Evolutionary conservation across 805 yeast genomes (phyloP), one percentile per base, ranked within the genome.

Genomic region (Monosporozyma aquatica): DNA sequence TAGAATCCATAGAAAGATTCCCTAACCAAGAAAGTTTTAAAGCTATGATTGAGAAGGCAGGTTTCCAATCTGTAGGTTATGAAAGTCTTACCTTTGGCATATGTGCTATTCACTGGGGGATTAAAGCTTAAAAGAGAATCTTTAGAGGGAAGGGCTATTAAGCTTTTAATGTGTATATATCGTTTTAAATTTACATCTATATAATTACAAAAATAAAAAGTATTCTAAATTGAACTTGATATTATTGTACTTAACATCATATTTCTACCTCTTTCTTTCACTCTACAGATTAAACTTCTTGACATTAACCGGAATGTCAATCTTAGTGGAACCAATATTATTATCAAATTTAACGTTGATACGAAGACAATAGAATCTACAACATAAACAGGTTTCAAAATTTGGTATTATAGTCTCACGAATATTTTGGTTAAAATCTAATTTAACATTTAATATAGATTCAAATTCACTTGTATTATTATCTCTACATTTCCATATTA

Each of bases 71-170:
- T 43, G 76, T 75, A 41, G 98, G 98, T 42, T 92, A 89, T 62
- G 97, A 92, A 68, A 84, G 84, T 64, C 72, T 92, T 57, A 85
- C 97, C 10, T 85, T 86, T 63, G 98, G 98, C 47, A 82, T 87
- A 43, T 95, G 97, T 42, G 90, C 95, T 41, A 87, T 92, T 50
- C 98, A 92, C 60, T 78, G 87, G 62, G 98, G 97, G 54, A 85
- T 92, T 43, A 92, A 92, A 66, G 71, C 86, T 49, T 87, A 68
- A 21, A 20, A 22, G 1, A 34, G 5, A 33, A 5, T 22, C 8
- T 18, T 28, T 13, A 28, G n/a, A n/a, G n/a, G n/a, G n/a, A n/a
- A n/a, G n/a, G n/a, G n/a, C n/a, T n/a, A n/a, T n/a, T n/a, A n/a
- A n/a, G n/a, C n/a, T n/a, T n/a, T n/a, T n/a, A n/a, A n/a, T n/a